Percentiles rank a stretch among this genome's conserved stretches.
phyloP scores from a whole-genome alignment of 768 basidiomycete genomes.

The Tephrocybe sp. region DNA sequence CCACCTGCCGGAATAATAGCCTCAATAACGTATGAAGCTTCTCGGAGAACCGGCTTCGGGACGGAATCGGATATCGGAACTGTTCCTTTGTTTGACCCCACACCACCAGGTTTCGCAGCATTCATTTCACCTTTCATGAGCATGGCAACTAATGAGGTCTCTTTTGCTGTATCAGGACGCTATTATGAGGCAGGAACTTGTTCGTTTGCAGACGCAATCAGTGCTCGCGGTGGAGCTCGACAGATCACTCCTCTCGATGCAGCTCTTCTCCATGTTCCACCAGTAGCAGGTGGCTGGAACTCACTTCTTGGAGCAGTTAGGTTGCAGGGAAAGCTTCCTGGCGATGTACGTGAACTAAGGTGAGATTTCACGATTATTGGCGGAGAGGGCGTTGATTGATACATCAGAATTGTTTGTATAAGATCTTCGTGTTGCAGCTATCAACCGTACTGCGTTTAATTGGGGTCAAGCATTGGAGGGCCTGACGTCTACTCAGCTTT shows the following conservation, averaged over 20 bases:
- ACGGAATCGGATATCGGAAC: background rate
- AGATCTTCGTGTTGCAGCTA: conserved; percentile 50
- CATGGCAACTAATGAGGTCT: conserved; percentile 19
- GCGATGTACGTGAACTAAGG: conserved; percentile 53
- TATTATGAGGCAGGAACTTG: conserved; percentile 42
- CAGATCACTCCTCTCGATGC: conserved; percentile 51
- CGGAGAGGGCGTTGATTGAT: background rate
- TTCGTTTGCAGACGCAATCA: conserved; percentile 45
- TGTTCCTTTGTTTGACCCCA: background rate
- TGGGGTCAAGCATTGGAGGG: conserved; percentile 54
- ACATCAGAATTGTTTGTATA: conserved; percentile 13
- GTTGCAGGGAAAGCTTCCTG: conserved; percentile 43
- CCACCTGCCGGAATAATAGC: too few relatives aligned
- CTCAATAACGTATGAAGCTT: background rate
- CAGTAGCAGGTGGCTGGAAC: conserved; percentile 50
- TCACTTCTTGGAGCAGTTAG: conserved; percentile 47
- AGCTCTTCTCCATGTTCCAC: conserved; percentile 45
- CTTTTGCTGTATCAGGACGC: conserved; percentile 43
- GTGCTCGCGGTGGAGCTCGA: conserved; percentile 44
- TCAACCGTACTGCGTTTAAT: conserved; percentile 49
- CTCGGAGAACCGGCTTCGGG: background rate
- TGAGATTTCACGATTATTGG: conserved; percentile 16
- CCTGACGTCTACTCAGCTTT: conserved; percentile 53
- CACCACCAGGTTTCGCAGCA: background rate
- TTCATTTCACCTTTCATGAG: background rate